phyloP scores from a whole-genome alignment of 2,329 filamentous ascomycete genomes.

The Alternaria rosae region DNA sequence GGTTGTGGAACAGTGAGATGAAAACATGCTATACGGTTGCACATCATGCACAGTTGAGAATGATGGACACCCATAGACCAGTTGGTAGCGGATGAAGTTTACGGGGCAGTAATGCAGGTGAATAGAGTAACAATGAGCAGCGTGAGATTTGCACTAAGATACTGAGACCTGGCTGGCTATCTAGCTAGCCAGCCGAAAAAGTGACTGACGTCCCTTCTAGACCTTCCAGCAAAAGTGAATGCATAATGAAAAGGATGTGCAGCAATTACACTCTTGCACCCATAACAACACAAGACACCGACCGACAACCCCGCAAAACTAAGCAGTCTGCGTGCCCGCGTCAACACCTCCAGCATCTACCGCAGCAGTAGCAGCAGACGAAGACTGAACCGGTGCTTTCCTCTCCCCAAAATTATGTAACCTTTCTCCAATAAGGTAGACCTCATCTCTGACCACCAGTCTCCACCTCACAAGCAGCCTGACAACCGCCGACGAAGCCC shows the following conservation, averaged over 20 bases:
- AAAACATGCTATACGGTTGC: too few relatives aligned
- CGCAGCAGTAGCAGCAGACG: neutral
- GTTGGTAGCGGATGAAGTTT: neutral
- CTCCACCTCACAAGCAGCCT: slow-evolving; percentile 77
- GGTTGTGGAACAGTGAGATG: neutral
- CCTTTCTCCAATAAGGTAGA: slow-evolving; percentile 92
- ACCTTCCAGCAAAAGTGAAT: neutral
- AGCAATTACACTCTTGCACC: neutral
- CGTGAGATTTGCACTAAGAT: neutral
- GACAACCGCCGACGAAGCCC: slow-evolving; percentile 58
- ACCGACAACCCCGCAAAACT: neutral
- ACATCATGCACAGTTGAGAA: neutral
- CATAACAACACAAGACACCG: slow-evolving; percentile 2
- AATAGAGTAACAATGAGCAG: neutral
- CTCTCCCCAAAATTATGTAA: slow-evolving; percentile 89
- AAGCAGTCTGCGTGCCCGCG: neutral
- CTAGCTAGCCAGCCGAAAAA: neutral
- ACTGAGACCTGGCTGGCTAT: neutral
- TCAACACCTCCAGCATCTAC: neutral
- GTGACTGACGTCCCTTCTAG: neutral
- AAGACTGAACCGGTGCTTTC: slow-evolving; percentile 19
- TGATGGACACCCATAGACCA: neutral
- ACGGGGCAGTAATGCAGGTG: neutral
- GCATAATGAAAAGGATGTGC: neutral
- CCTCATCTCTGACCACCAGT: slow-evolving; percentile 85